phyloP scores from a whole-genome alignment of 2,329 filamentous ascomycete species.

The Scedosporium aurantiacum region DNA sequence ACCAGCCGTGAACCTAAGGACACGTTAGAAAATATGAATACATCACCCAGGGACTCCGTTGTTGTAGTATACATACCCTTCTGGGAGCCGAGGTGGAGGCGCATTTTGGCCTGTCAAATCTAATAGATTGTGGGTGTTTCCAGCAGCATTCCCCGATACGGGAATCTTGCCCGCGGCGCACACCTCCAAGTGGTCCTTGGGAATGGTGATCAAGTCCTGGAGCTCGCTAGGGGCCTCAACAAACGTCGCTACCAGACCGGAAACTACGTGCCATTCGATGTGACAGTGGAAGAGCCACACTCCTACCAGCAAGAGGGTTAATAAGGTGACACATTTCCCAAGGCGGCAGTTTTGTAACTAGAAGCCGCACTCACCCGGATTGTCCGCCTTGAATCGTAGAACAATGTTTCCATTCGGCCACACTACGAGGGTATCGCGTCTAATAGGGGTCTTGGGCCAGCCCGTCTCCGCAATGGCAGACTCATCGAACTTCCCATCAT shows the following conservation, averaged over 20 bases:
- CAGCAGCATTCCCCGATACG: conserved; percentile 47
- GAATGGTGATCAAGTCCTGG: conserved; percentile 45
- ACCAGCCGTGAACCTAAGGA: conserved; percentile 47
- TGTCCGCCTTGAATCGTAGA: conserved; percentile 31
- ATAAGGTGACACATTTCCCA: conserved; percentile 10
- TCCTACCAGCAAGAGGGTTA: conserved; percentile 12
- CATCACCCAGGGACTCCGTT: background rate
- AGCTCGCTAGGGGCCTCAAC: conserved; percentile 23
- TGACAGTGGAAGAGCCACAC: conserved; percentile 35
- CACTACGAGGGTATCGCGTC: conserved; percentile 37
- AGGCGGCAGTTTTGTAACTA: background rate
- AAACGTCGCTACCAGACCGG: conserved; percentile 28
- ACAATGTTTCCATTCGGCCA: conserved; percentile 37
- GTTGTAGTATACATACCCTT: conserved; percentile 34
- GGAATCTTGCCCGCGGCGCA: conserved; percentile 28
- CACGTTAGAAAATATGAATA: conserved; percentile 5
- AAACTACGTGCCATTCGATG: conserved; percentile 39
- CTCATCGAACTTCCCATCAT: conserved; percentile 43
- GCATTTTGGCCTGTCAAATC: conserved; percentile 37
- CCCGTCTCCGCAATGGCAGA: conserved; percentile 24
- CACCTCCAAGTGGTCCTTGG: conserved; percentile 31
- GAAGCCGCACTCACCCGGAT: conserved; percentile 21
- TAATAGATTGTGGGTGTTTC: conserved; percentile 39
- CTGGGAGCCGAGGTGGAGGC: conserved; percentile 46
- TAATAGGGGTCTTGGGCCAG: conserved; percentile 28